Evolutionary conservation across 2,329 filamentous ascomycete genomes (phyloP), one percentile per base, ranked within the genome.

Genomic region (Setomelanomma holmii): DNA sequence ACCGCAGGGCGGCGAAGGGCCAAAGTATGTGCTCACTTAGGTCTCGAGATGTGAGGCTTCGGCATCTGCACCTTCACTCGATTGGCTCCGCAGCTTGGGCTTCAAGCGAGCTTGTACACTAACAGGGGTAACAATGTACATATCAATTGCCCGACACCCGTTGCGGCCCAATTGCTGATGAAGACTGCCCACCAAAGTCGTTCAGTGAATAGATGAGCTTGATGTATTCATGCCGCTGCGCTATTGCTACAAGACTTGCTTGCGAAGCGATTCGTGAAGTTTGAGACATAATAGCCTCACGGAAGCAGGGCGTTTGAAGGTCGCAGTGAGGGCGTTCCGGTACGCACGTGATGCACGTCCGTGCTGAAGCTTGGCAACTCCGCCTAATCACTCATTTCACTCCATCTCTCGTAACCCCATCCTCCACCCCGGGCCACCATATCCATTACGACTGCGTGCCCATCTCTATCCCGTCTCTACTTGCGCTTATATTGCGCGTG

Each of bases 1-100:
- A 24, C 95, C 95, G 5, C 92, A 97, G 73, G 93, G 95, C 61
- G 95, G 93, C 45, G 95, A 88, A 69, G 85, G 85, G 4, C 85
- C 85, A 7, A 87, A 87, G 70, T 88, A 88, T 66, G 80, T 82
- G 46, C 80, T 87, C 76, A 88, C 85, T n/a, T 76, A 51, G 61
- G 24, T 45, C 20, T 16, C 12, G n/a, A 22, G 24, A 17, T 7
- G 35, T 38, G 22, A 3, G 34, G 45, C 38, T 55, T 44, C 53
- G 10, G 39, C 5, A 30, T 10, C 10, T 30, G 14, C 19, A 4
- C 17, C 38, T 19, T 21, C 11, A 10, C 16, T 7, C 16, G 16
- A 36, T 36, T 36, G 34, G 34, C 4, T 36, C 16, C 27, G 14
- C 5, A 14, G 10, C 27, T 36, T 17, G 34, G 44, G 35, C 36